Conservation (phyloP, 2,329 filamentous ascomycete genomes). For the Ceratocystis variospora region DNA sequence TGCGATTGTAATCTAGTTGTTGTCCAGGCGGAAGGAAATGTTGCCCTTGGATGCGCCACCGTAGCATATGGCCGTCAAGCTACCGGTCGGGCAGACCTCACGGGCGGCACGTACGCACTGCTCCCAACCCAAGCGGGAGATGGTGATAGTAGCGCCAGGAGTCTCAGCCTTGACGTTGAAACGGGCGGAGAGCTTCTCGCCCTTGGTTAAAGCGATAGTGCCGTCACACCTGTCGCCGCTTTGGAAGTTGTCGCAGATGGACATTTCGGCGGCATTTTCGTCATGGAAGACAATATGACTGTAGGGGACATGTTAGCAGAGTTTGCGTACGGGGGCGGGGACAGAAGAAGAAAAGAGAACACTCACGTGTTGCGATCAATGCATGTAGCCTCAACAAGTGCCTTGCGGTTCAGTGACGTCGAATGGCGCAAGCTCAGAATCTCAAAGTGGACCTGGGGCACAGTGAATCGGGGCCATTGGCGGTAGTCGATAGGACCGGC, state of each 20-base stretch:
- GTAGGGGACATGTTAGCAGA: constrained; percentile 13
- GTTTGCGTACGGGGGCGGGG: neutral
- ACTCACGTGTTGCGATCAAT: constrained; percentile 31
- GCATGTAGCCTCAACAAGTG: constrained; percentile 30
- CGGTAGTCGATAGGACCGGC: constrained; percentile 26
- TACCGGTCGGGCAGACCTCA: constrained; percentile 37
- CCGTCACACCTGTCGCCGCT: constrained; percentile 34
- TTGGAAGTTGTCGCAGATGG: constrained; percentile 40
- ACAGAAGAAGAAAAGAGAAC: neutral
- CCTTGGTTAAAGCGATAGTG: constrained; percentile 31
- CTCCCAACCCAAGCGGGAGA: constrained; percentile 41
- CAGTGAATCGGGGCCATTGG: constrained; percentile 28
- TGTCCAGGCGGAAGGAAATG: constrained; percentile 30
- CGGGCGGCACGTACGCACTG: constrained; percentile 40
- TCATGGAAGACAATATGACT: constrained; percentile 36
- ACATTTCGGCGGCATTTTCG: constrained; percentile 34
- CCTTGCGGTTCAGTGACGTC: constrained; percentile 29
- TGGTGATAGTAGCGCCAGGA: constrained; percentile 36
- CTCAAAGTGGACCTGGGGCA: constrained; percentile 33
- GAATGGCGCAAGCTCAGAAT: constrained; percentile 31
- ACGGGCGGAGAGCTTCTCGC: constrained; percentile 34
- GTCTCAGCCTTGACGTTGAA: constrained; percentile 34
- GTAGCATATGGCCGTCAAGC: constrained; percentile 33
- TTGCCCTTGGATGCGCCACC: constrained; percentile 36
- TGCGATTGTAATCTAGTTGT: constrained; percentile 10